phyloP scores from a whole-genome alignment of 2,329 filamentous ascomycete genomes.

The Aureobasidium vineae region DNA sequence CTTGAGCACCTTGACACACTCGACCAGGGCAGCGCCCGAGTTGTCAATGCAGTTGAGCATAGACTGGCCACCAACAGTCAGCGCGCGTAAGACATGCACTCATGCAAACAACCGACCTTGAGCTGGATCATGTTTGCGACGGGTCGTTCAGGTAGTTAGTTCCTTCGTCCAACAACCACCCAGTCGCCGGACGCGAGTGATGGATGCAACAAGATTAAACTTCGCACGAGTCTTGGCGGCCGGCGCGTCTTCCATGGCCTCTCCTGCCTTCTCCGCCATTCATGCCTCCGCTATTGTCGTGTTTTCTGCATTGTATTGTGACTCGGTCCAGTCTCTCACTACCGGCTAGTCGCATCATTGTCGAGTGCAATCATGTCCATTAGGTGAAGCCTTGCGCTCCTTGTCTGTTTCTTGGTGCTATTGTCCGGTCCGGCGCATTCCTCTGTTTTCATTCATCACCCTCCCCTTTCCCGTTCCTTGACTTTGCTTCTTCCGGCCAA shows the following conservation, averaged over 20 bases:
- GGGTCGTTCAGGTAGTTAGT: not conserved
- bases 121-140: slow-evolving; percentile 70
- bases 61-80: slow-evolving; percentile 56
- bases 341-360: not conserved
- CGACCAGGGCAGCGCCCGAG: slow-evolving; percentile 93
- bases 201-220: not conserved
- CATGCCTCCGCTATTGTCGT: slow-evolving; percentile 1
- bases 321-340: not conserved
- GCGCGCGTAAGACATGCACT: not conserved
- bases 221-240: slow-evolving; percentile 1
- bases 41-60: slow-evolving; percentile 99
- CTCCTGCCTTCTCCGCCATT: not conserved
- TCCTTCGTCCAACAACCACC: not conserved
- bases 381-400: slow-evolving; percentile 15
- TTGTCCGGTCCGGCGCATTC: slow-evolving; percentile 26
- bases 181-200: not conserved
- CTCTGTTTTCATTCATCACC: slow-evolving; percentile 20
- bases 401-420: slow-evolving; percentile 22
- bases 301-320: not conserved
- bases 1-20: slow-evolving; percentile 89
- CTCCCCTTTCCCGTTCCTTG: not conserved
- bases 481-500: slow-evolving; percentile 1
- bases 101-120: slow-evolving; percentile 37
- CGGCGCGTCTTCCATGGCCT: not conserved
- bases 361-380: slow-evolving; percentile 13